Percentiles rank a stretch among this genome's conserved stretches.
These are phyloP conservation scores for Phytophthora idaei DNA, from an alignment of 352 stramenopile species.

Conservation along the genomic window DNA sequence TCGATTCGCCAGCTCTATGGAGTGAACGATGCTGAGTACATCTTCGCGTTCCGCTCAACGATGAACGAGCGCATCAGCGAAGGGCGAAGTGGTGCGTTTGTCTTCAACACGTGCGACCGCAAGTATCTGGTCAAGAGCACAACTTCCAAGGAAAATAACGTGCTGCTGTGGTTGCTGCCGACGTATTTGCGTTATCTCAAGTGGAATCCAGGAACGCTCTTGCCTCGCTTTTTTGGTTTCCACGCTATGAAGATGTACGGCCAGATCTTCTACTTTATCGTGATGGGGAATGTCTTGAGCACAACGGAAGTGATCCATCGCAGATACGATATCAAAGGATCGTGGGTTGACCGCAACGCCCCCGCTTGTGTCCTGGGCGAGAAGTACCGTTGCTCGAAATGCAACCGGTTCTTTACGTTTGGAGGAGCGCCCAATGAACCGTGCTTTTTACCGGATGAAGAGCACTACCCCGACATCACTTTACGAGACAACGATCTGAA, in stretches of 20 bases:
- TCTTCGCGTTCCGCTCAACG: constrained; percentile 78
- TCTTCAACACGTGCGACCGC: constrained; percentile 90
- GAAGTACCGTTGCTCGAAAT: constrained; percentile 84
- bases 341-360: constrained; percentile 88
- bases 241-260: constrained; percentile 94
- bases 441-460: constrained; percentile 63
- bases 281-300: constrained; percentile 92
- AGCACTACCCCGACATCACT: constrained; percentile 86
- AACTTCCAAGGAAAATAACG: constrained; percentile 76
- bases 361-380: constrained; percentile 77
- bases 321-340: constrained; percentile 93
- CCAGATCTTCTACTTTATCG: constrained; percentile 91
- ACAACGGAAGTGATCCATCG: constrained; percentile 85
- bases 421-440: constrained; percentile 44
- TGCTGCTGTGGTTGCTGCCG: constrained; percentile 80
- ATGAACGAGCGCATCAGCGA: constrained; percentile 91
- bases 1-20: constrained; percentile 70
- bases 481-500: constrained; percentile 89
- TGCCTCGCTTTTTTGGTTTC: constrained; percentile 91
- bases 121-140: constrained; percentile 93
- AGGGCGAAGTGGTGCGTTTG: constrained; percentile 87
- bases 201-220: constrained; percentile 85
- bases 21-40: constrained; percentile 81
- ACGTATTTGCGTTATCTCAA: constrained; percentile 88
- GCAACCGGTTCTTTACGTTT: constrained; percentile 86